Percentiles rank a stretch among this genome's conserved stretches.
Conservation (phyloP, 129 eudicot species). For the Deinandra increscens region DNA sequence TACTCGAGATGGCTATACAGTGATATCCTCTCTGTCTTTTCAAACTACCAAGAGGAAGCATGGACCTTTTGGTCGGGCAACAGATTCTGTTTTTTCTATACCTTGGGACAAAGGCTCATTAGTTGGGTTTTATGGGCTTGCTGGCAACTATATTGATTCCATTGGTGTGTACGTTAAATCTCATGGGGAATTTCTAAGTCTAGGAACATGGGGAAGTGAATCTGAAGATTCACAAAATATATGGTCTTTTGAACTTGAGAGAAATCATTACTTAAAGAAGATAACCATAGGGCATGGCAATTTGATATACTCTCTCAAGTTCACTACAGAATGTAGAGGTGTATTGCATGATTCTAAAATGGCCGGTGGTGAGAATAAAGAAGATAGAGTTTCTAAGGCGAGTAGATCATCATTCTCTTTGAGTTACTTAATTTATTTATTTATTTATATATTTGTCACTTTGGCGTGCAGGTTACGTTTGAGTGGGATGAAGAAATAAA, state of each 20-base stretch:
- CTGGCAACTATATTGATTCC: not conserved
- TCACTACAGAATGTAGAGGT: not conserved
- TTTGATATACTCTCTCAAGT: constrained; percentile 4
- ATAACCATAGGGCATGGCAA: constrained; percentile 4
- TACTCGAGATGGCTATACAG: no score
- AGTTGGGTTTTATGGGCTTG: constrained; percentile 11
- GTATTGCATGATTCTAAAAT: no score
- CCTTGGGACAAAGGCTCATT: constrained; percentile 3
- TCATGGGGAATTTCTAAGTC: not conserved
- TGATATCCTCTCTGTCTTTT: not conserved
- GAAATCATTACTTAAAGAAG: not conserved
- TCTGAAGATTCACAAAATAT: not conserved
- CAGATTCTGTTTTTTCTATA: not conserved
- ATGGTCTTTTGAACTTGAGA: constrained; percentile 4
- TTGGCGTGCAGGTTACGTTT: not conserved
- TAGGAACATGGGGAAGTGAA: constrained; percentile 10
- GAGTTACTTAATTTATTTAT: no score
- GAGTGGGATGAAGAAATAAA: not conserved
- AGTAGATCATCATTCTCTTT: no score
- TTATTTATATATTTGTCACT: not conserved
- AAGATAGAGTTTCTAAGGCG: no score
- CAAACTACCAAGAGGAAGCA: not conserved
- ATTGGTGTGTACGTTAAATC: constrained; percentile 10
- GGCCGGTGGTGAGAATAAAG: no score
- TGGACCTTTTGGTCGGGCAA: constrained; percentile 21